Percentiles rank a stretch among this genome's conserved stretches.
Conservation (phyloP, 352 stramenopile genomes). For the Aphanomyces stellatus region DNA sequence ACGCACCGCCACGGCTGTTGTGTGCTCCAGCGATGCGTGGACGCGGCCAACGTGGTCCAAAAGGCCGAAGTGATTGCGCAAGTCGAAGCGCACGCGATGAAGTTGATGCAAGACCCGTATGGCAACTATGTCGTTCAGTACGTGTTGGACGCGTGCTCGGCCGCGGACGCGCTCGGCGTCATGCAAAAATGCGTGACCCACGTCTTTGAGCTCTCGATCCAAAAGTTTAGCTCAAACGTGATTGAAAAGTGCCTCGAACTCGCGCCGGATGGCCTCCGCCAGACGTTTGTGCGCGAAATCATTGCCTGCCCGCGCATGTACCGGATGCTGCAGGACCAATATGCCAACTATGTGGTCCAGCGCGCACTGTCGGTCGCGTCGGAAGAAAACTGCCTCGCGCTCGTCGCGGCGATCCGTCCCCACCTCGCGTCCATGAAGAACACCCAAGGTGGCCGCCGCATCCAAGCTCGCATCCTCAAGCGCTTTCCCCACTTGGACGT, state of each 20-base stretch:
- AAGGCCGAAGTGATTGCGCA: slow-evolving; percentile 86
- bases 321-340: slow-evolving; percentile 96
- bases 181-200: slow-evolving; percentile 84
- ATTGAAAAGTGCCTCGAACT: slow-evolving; percentile 98
- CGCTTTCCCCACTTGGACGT: slow-evolving; percentile 95
- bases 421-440: slow-evolving; percentile 93
- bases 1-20: slow-evolving; percentile 97
- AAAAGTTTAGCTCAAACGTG: slow-evolving; percentile 99
- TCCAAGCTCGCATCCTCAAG: slow-evolving; percentile 94
- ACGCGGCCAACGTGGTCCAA: slow-evolving; percentile 84
- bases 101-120: slow-evolving; percentile 92
- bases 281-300: slow-evolving; percentile 71
- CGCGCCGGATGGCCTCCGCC: slow-evolving; percentile 62
- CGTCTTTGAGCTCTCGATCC: slow-evolving; percentile 92
- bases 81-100: slow-evolving; percentile 94
- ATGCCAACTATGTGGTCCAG: slow-evolving; percentile 99
- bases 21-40: slow-evolving; percentile 95
- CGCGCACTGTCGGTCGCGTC: slow-evolving; percentile 91
- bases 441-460: slow-evolving; percentile 89
- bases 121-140: slow-evolving; percentile 92
- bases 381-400: slow-evolving; percentile 87
- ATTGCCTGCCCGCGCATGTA: slow-evolving; percentile 77
- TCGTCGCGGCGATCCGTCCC: slow-evolving; percentile 95
- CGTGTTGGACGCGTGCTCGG: slow-evolving; percentile 80
- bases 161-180: slow-evolving; percentile 69